Evolutionary conservation across 352 stramenopile genomes (phyloP).

Genomic region (Globisporangium cylindrosporum): DNA sequence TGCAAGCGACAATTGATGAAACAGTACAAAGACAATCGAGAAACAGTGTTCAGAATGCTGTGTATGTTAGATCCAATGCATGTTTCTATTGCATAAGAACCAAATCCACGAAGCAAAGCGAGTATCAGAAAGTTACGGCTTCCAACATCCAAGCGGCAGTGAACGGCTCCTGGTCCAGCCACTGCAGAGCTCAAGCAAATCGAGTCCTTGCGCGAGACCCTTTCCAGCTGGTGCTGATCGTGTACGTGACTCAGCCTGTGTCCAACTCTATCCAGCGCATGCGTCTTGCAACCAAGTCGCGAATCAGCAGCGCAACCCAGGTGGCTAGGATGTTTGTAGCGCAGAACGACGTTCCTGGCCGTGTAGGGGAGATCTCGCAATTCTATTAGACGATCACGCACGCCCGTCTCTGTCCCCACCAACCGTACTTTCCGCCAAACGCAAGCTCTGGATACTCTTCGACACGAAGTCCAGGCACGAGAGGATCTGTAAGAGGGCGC

Average conservation of each 20-base stretch:
- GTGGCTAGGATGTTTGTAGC: neutral
- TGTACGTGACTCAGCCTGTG: neutral
- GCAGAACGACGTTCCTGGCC: neutral
- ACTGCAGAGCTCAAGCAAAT: neutral
- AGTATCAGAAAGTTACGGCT: neutral
- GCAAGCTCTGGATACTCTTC: neutral
- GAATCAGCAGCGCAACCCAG: neutral
- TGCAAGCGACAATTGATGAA: neutral
- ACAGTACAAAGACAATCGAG: neutral
- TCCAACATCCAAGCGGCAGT: neutral
- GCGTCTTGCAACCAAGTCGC: neutral
- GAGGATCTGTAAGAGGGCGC: too few relatives aligned
- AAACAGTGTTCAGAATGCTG: neutral
- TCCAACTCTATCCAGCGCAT: neutral
- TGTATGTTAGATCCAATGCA: neutral
- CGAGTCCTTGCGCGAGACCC: neutral
- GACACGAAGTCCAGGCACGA: neutral
- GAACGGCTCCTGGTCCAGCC: neutral
- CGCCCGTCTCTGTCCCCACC: neutral
- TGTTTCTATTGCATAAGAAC: neutral
- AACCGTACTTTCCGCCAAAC: neutral
- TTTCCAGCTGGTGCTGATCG: neutral
- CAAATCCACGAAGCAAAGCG: neutral
- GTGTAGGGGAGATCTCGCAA: neutral
- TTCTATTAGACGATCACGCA: neutral